Base-by-base conservation (phyloP, 352 stramenopile genomes). In the Phytopythium litorale region DNA sequence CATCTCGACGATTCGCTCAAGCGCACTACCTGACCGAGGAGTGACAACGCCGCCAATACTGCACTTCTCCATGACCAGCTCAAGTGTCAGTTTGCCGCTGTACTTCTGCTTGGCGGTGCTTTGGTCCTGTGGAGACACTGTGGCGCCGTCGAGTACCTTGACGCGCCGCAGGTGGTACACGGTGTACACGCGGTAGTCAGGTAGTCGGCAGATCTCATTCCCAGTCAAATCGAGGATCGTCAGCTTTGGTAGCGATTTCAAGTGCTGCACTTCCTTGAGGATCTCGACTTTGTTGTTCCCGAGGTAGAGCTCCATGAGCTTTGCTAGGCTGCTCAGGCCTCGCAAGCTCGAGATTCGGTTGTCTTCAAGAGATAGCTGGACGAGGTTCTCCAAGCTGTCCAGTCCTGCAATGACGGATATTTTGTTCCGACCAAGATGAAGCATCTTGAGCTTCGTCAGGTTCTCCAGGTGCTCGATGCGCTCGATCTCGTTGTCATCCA, bases 221-320 rank as follows among this genome's bases (percentile, higher is more conserved):
- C 86, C 88, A 1, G 75, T 76, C 49, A 96, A 65, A 58, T 97
- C 88, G 7, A 96, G 68, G 54, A 97, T 96, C 33, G 91, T 93
- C 7, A 97, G 72, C 37, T 93, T 92, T 0, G 88, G 84, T 9
- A 97, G 65, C 0, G 76, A 67, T 35, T 94, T 94, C 4, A 97
- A 60, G 42, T 93, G 75, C 58, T 94, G 87, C 7, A 95, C 68
- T 42, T 91, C 82, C 35, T 89, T 93, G 18, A 97, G 33, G 12
- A 77, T 76, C n/a, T 87, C 79, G 40, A 97, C 84, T 19, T 76
- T 66, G 57, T 97, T 97, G 60, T 87, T 88, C 8, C 87, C 83
- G n/a, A 95, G 70, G 65, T 97, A 97, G 0, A 97, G 62, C 55
- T 97, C 88, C 86, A 95, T 92, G 11, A 96, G 64, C 49, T 88